Evolutionary conservation across 2,329 filamentous ascomycete genomes (phyloP).

Genomic region (Aureobasidium sp.): DNA sequence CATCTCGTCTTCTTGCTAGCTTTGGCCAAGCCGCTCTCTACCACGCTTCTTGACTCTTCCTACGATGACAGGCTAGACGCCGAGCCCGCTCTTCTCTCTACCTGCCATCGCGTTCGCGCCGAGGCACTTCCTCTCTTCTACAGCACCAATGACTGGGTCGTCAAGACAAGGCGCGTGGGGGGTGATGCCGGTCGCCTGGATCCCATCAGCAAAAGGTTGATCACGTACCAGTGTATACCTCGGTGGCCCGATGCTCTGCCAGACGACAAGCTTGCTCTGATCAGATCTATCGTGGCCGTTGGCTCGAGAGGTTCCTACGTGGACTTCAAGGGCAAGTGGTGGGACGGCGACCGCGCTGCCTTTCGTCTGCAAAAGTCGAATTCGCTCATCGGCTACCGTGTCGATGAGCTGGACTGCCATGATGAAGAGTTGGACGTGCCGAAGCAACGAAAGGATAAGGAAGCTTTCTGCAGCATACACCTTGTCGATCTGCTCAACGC

Average conservation of each 20-base stretch:
- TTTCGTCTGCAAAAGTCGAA: constrained; percentile 4
- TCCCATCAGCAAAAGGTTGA: constrained; percentile 3
- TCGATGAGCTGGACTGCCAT: not conserved
- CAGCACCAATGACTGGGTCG: constrained; percentile 8
- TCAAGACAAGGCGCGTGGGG: constrained; percentile 12
- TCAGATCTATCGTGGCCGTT: not conserved
- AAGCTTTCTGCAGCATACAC: constrained; percentile 10
- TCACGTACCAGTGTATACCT: constrained; percentile 9
- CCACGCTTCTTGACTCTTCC: not conserved
- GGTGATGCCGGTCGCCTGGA: not conserved
- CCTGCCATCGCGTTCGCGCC: constrained; percentile 6
- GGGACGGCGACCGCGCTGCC: constrained; percentile 3
- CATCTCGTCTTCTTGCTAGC: constrained; percentile 15
- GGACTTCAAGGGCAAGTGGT: constrained; percentile 10
- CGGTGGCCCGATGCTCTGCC: constrained; percentile 3
- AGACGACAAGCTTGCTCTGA: not conserved
- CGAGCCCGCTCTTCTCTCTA: constrained; percentile 10
- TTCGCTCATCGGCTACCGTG: not conserved
- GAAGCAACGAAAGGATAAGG: not conserved
- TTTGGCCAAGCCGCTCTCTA: not conserved
- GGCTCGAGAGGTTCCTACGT: constrained; percentile 7
- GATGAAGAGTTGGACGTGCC: not conserved
- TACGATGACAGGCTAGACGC: constrained; percentile 4
- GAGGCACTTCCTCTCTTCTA: constrained; percentile 13
- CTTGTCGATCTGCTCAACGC: constrained; percentile 1